Percentiles rank a stretch among this genome's conserved stretches.
Evolutionary conservation across 1,139 yeast species (phyloP).

Genomic region (Saccharomycopsis phalli): DNA sequence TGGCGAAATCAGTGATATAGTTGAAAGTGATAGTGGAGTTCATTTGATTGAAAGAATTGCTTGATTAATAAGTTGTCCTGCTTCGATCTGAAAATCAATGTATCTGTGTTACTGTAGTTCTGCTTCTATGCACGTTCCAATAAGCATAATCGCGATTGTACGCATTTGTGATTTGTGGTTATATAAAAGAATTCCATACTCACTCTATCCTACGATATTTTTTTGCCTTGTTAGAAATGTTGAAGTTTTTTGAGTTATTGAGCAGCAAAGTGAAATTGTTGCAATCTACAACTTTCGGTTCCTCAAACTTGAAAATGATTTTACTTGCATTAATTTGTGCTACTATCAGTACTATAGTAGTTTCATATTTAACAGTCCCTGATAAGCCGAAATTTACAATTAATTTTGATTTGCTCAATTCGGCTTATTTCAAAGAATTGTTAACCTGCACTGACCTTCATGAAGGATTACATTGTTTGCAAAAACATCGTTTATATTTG

Average conservation of each 20-base stretch:
- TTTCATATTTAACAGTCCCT: too few relatives aligned
- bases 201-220: too few relatives aligned
- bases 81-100: neutral
- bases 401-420: neutral
- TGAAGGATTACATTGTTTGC: constrained; percentile 23
- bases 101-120: neutral
- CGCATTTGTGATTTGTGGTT: neutral
- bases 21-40: constrained; percentile 87
- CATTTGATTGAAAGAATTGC: constrained; percentile 84
- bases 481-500: constrained; percentile 18
- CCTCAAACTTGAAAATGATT: too few relatives aligned
- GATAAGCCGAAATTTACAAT: too few relatives aligned
- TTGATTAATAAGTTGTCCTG: constrained; percentile 23
- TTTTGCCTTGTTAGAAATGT: too few relatives aligned
- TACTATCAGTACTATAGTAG: too few relatives aligned
- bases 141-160: neutral
- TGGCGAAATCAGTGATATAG: constrained; percentile 75
- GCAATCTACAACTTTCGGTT: too few relatives aligned
- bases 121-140: neutral
- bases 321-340: too few relatives aligned
- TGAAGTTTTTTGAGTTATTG: too few relatives aligned
- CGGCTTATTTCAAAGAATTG: constrained; percentile 19
- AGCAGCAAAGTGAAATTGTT: too few relatives aligned
- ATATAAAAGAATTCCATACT: too few relatives aligned
- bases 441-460: constrained; percentile 22